Evolutionary conservation across 352 stramenopile species (phyloP), one percentile per base, ranked within the genome.

Genomic region (Phytophthora colocasiae): DNA sequence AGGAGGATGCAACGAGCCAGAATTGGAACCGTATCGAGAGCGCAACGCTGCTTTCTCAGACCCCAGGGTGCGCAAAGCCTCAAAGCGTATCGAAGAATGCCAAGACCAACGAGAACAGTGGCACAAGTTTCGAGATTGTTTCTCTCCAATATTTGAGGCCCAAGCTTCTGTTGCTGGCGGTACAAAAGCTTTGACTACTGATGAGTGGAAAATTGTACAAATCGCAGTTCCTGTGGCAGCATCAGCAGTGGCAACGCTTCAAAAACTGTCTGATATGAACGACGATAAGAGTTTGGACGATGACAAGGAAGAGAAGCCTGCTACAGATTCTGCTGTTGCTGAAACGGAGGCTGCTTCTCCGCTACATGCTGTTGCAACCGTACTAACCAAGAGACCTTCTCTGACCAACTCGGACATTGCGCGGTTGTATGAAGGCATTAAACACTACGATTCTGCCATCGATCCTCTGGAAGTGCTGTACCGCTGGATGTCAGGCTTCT

Each of bases 1-100:
- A 19, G 85, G 83, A 27, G 79, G 85, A 1, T 91, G 83, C 61
- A 90, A 43, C 32, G 83, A 95, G 22, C 77, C 75, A 9, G 73
- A 78, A 14, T 55, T 95, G 14, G 66, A 69, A 31, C 76, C 59
- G 3, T 93, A 81, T 41, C 62, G 66, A 19, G 73, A 81, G 41
- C 62, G 70, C 1, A 81, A 81, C 44, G 67, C 71, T 17, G 67
- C 73, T 0, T 55, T 63, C 19, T 65, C 56, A 3, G 73, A 81
- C 6, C 73, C 70, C 3, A 49, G 12, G n/a, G 68, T 85, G 4
- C 46, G 47, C 3, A n/a, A 7, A 9, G 53, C 79, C 4, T 72
- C 69, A 0, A 9, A 62, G n/a, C 8, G 58, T 0, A 83, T 87
- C 15, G 72, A 80, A 15, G 19, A 55, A n/a, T 68, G 54, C 19